A percentile compares a stretch with the other conserved stretches of the same genome.
phyloP scores from a whole-genome alignment of 306 rosid genomes.

The Pterocarpus santalinus region DNA sequence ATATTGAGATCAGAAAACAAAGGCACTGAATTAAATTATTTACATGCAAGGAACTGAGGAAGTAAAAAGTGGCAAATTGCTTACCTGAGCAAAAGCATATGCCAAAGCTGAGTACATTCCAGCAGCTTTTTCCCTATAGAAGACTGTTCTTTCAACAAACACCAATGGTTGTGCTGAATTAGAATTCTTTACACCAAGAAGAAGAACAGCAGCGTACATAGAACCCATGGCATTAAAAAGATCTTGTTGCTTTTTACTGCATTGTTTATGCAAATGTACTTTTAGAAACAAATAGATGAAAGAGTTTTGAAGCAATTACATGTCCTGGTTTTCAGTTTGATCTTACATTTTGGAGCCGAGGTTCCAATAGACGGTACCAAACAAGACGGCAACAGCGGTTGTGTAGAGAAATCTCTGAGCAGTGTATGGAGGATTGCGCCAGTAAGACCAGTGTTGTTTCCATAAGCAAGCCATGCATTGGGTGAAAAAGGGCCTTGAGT shows the following conservation, averaged over 20 bases:
- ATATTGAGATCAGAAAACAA: background rate
- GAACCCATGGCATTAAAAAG: constrained; percentile 64
- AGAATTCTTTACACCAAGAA: constrained; percentile 59
- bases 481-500: constrained; percentile 49
- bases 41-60: background rate
- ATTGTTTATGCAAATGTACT: background rate
- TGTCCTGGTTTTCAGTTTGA: constrained; percentile 1
- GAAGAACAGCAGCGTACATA: constrained; percentile 59
- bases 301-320: background rate
- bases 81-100: constrained; percentile 62
- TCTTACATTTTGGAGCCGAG: constrained; percentile 66
- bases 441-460: constrained; percentile 67
- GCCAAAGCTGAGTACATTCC: constrained; percentile 65
- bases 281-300: background rate
- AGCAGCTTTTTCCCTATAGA: constrained; percentile 65
- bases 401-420: constrained; percentile 55
- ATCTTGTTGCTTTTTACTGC: constrained; percentile 52
- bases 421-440: constrained; percentile 61
- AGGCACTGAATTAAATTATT: background rate
- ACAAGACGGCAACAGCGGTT: constrained; percentile 41
- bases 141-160: constrained; percentile 57
- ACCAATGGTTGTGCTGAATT: constrained; percentile 53
- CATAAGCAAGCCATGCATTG: constrained; percentile 68
- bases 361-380: constrained; percentile 61
- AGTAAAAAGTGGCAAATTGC: background rate